Conservation (phyloP, 2,329 filamentous ascomycete species). For the Colletotrichum tropicale region DNA sequence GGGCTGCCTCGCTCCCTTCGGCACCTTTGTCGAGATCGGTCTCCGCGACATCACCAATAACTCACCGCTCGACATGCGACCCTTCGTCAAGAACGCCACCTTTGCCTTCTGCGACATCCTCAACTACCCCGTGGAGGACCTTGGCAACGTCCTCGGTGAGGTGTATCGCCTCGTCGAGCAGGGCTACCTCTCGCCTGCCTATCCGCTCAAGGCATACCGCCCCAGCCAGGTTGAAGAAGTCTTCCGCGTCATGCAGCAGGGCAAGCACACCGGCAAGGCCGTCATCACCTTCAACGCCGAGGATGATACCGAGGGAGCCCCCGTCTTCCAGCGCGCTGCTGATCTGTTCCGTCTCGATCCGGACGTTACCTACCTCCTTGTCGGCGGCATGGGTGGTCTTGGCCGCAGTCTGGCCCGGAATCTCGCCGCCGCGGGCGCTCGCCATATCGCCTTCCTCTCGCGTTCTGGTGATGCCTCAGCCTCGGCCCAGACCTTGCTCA, state of each 20-base stretch:
- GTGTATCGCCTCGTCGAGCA: not conserved
- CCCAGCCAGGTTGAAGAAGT: constrained; percentile 33
- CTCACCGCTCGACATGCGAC: constrained; percentile 46
- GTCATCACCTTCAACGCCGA: constrained; percentile 22
- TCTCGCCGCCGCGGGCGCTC: constrained; percentile 29
- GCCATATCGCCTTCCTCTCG: constrained; percentile 31
- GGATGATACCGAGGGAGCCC: not conserved
- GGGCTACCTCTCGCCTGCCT: not conserved
- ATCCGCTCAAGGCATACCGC: constrained; percentile 24
- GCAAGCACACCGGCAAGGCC: constrained; percentile 46
- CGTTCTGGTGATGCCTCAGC: constrained; percentile 25
- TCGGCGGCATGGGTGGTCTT: constrained; percentile 32
- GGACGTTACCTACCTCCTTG: constrained; percentile 30
- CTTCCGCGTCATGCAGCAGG: constrained; percentile 43
- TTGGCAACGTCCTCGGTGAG: constrained; percentile 16
- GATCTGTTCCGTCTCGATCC: constrained; percentile 8
- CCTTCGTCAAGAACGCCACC: constrained; percentile 41
- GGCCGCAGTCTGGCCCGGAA: constrained; percentile 26
- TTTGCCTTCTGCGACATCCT: constrained; percentile 37
- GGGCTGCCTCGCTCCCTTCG: constrained; percentile 41
- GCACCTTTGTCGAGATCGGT: constrained; percentile 46
- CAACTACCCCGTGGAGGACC: constrained; percentile 22
- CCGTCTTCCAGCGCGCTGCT: not conserved
- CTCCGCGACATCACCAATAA: constrained; percentile 39
- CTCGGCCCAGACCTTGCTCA: constrained; percentile 17